These are phyloP conservation scores for Solanum pennellii DNA, from an alignment of 257 asterid species.

Conservation along the genomic window DNA sequence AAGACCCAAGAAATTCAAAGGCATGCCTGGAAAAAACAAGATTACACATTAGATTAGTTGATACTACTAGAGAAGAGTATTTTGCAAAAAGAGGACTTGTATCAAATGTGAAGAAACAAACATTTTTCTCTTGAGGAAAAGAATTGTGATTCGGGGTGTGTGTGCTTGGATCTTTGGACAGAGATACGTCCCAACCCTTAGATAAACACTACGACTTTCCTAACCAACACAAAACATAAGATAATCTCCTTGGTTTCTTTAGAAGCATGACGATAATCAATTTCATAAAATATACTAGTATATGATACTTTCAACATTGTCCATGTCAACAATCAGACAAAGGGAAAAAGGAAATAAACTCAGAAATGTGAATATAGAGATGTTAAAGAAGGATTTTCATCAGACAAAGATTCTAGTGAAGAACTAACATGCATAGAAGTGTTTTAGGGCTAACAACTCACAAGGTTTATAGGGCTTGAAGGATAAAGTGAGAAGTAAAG, in stretches of 20 bases:
- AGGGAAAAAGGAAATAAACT: background rate
- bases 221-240: background rate
- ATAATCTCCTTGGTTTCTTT: background rate
- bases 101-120: background rate
- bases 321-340: background rate
- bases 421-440: background rate
- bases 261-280: background rate
- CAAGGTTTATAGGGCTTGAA: too few species aligned
- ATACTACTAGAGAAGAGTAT: background rate
- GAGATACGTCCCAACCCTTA: background rate
- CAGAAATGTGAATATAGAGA: background rate
- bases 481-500: too few species aligned
- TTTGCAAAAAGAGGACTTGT: background rate
- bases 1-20: conserved; percentile 67
- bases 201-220: background rate
- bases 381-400: background rate
- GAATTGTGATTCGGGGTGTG: too few species aligned
- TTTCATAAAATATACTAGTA: background rate
- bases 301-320: background rate
- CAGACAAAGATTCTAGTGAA: background rate
- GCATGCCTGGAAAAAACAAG: conserved; percentile 41
- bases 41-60: background rate
- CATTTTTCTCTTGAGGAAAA: background rate
- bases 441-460: too few species aligned
- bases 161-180: background rate